Percentiles rank a stretch among this genome's conserved stretches.
These are phyloP conservation scores for Cryptococcus sp. DNA, from an alignment of 1,284 basidiomycete species.

Conservation along the genomic window DNA sequence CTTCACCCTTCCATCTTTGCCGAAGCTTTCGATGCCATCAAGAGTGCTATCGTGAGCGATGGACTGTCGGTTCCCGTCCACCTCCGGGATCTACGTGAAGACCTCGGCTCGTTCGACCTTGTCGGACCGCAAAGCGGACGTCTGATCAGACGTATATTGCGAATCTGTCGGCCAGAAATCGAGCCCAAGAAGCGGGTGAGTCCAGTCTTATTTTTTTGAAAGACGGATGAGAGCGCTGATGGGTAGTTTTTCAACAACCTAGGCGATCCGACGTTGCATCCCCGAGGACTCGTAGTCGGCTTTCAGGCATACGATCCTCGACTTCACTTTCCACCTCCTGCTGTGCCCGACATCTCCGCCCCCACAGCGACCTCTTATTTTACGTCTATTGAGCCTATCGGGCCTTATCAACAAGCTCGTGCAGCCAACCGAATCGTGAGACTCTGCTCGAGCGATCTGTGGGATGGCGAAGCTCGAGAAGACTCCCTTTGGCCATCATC, in stretches of 20 bases:
- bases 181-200: conserved; percentile 60
- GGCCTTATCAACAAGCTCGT: too few species aligned
- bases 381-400: too few species aligned
- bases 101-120: conserved; percentile 75
- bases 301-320: conserved; percentile 70
- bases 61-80: conserved; percentile 47
- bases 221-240: not conserved
- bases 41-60: conserved; percentile 37
- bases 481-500: conserved; percentile 59
- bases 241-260: conserved; percentile 73
- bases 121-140: conserved; percentile 76
- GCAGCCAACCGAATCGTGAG: too few species aligned
- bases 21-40: conserved; percentile 54
- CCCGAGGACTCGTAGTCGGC: conserved; percentile 68
- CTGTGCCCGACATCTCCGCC: conserved; percentile 3
- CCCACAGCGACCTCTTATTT: too few species aligned
- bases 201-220: not conserved
- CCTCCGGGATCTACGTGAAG: conserved; percentile 61
- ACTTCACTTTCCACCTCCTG: conserved; percentile 30
- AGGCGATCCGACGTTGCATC: conserved; percentile 57
- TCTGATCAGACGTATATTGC: conserved; percentile 66
- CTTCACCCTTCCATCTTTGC: conserved; percentile 68
- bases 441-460: too few species aligned
- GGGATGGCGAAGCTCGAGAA: conserved; percentile 58
- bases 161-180: conserved; percentile 53